Evolutionary conservation across 2,329 filamentous ascomycete species (phyloP).

Genomic region (Bipolaris victoriae): DNA sequence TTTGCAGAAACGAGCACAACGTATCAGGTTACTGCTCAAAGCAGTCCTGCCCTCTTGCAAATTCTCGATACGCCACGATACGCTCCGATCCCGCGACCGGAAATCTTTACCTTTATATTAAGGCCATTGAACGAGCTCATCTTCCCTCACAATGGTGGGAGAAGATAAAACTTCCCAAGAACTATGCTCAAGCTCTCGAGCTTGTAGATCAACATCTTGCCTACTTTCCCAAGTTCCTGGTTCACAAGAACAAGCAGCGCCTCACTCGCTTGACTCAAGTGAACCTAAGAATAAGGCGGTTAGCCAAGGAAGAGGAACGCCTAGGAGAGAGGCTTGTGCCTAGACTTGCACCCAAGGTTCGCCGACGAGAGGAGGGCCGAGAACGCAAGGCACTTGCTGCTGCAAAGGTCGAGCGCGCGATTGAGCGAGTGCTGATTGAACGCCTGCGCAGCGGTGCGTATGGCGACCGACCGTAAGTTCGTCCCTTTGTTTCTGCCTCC

Average conservation of each 20-base stretch:
- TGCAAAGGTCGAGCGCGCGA: slow-evolving; percentile 93
- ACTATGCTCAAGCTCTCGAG: slow-evolving; percentile 87
- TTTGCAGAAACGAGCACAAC: slow-evolving; percentile 89
- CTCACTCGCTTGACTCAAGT: slow-evolving; percentile 93
- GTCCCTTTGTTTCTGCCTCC: not conserved
- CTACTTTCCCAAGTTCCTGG: slow-evolving; percentile 93
- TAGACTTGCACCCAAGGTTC: slow-evolving; percentile 89
- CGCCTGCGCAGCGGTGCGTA: slow-evolving; percentile 90
- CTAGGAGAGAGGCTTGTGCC: slow-evolving; percentile 88
- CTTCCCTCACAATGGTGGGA: slow-evolving; percentile 93
- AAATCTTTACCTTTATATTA: slow-evolving; percentile 93
- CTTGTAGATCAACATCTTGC: slow-evolving; percentile 68
- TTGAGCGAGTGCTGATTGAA: slow-evolving; percentile 94
- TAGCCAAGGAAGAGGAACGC: slow-evolving; percentile 87
- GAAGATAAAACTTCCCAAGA: slow-evolving; percentile 83
- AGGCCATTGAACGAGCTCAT: slow-evolving; percentile 73
- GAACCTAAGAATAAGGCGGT: slow-evolving; percentile 73
- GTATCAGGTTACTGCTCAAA: slow-evolving; percentile 38
- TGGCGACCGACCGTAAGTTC: slow-evolving; percentile 74
- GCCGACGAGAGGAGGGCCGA: slow-evolving; percentile 55
- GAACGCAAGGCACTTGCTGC: slow-evolving; percentile 59
- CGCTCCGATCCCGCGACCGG: slow-evolving; percentile 81
- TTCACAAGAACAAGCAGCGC: slow-evolving; percentile 96
- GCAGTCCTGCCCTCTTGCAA: slow-evolving; percentile 86
- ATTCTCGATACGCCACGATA: slow-evolving; percentile 90